Evolutionary conservation across 2,329 filamentous ascomycete genomes (phyloP).

Genomic region (Pseudophaeomoniella oleicola): DNA sequence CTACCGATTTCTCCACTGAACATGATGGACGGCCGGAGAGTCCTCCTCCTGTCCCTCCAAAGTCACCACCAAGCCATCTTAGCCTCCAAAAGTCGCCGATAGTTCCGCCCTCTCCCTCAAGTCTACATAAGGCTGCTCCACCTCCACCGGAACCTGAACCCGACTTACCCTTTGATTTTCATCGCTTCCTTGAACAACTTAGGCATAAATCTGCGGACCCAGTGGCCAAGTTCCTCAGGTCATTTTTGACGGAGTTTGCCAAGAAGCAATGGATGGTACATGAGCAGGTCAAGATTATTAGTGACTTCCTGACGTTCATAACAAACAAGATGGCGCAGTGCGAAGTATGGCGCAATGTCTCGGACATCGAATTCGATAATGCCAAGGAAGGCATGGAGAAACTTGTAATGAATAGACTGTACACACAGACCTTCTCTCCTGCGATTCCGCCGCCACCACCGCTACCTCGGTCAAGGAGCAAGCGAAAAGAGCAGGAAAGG

Average conservation of each 20-base stretch:
- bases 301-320: constrained; percentile 92
- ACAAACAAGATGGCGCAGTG: constrained; percentile 96
- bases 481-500: constrained; percentile 52
- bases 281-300: constrained; percentile 97
- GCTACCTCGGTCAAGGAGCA: constrained; percentile 50
- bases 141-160: constrained; percentile 70
- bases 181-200: constrained; percentile 88
- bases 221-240: constrained; percentile 87
- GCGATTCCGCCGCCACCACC: constrained; percentile 73
- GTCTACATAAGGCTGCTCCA: constrained; percentile 22
- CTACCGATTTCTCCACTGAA: constrained; percentile 17
- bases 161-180: constrained; percentile 85
- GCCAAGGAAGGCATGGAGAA: constrained; percentile 99
- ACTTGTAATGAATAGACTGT: constrained; percentile 94
- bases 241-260: constrained; percentile 84
- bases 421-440: constrained; percentile 90
- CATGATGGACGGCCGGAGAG: constrained; percentile 4
- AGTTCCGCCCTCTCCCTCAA: constrained; percentile 19
- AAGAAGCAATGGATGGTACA: constrained; percentile 99
- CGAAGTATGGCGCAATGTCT: constrained; percentile 91
- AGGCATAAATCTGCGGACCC: constrained; percentile 96
- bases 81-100: constrained; percentile 13
- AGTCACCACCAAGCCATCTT: constrained; percentile 12
- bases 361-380: constrained; percentile 95
- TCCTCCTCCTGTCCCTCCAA: constrained; percentile 13